Evolutionary conservation across 2,329 filamentous ascomycete genomes (phyloP).

Genomic region (Verticillium klebahnii): DNA sequence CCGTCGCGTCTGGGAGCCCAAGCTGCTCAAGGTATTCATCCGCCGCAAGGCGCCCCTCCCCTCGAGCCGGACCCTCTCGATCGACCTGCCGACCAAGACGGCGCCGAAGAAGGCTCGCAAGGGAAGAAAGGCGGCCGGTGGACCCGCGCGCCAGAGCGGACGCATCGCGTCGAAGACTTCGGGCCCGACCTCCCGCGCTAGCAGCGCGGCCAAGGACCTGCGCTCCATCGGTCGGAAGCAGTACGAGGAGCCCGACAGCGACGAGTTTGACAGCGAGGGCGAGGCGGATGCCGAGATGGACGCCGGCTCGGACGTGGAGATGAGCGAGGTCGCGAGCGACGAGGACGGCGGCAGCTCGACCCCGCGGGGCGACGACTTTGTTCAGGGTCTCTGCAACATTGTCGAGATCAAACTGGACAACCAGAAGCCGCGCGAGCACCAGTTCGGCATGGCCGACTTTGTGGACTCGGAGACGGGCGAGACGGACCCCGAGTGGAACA

Average conservation of each 20-base stretch:
- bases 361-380: slow-evolving; percentile 21
- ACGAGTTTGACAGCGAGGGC: slow-evolving; percentile 29
- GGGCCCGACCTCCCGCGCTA: slow-evolving; percentile 20
- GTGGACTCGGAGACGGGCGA: slow-evolving; percentile 44
- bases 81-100: neutral
- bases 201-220: slow-evolving; percentile 19
- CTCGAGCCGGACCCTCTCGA: neutral
- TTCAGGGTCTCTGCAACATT: slow-evolving; percentile 66
- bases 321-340: slow-evolving; percentile 1
- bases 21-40: slow-evolving; percentile 63
- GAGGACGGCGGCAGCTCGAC: slow-evolving; percentile 5
- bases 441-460: slow-evolving; percentile 70
- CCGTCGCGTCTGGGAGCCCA: slow-evolving; percentile 71
- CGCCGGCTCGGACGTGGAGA: neutral
- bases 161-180: slow-evolving; percentile 25
- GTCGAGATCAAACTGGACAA: slow-evolving; percentile 74
- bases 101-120: slow-evolving; percentile 3
- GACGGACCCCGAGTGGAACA: slow-evolving; percentile 54
- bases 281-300: slow-evolving; percentile 13
- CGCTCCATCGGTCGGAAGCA: slow-evolving; percentile 12
- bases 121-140: slow-evolving; percentile 2
- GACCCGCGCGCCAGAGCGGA: slow-evolving; percentile 29
- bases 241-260: slow-evolving; percentile 43
- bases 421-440: slow-evolving; percentile 63
- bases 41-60: slow-evolving; percentile 38